These are phyloP conservation scores for Cercospora sesami DNA, from an alignment of 2,329 filamentous ascomycete species.

Conservation along the genomic window DNA sequence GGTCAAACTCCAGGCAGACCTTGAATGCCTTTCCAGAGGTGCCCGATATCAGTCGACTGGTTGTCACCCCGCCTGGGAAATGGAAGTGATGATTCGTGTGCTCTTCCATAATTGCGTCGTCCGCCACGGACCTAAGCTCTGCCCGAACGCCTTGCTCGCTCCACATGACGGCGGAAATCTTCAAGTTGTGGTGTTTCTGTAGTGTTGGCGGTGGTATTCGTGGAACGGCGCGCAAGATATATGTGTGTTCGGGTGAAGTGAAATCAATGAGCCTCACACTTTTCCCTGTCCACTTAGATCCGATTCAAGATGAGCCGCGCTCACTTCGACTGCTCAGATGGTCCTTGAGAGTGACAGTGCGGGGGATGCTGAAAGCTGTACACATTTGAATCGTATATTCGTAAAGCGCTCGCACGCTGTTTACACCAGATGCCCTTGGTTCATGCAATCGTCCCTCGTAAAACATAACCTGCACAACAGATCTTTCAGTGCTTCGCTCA, in stretches of 20 bases:
- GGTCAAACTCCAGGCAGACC: background rate
- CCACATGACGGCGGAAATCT: background rate
- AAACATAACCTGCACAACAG: background rate
- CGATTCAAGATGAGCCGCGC: background rate
- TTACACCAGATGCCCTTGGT: background rate
- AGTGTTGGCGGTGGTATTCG: background rate
- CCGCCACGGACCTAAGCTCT: background rate
- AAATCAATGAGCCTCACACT: background rate
- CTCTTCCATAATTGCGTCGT: background rate
- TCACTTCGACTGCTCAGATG: background rate
- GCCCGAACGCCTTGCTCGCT: background rate
- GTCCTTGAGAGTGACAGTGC: background rate
- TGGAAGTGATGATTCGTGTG: background rate
- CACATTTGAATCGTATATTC: background rate
- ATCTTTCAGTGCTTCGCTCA: background rate
- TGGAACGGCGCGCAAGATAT: background rate
- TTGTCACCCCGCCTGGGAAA: background rate
- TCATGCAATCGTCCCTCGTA: background rate
- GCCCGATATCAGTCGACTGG: background rate
- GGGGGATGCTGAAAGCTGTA: background rate
- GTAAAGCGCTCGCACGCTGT: constrained; percentile 1
- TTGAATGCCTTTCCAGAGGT: background rate
- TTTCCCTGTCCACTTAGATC: background rate
- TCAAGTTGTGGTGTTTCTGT: background rate
- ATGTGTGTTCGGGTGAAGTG: background rate